Evolutionary conservation across 805 yeast species (phyloP), one percentile per base, ranked within the genome.

Genomic region (Kazachstania kunashirensis): DNA sequence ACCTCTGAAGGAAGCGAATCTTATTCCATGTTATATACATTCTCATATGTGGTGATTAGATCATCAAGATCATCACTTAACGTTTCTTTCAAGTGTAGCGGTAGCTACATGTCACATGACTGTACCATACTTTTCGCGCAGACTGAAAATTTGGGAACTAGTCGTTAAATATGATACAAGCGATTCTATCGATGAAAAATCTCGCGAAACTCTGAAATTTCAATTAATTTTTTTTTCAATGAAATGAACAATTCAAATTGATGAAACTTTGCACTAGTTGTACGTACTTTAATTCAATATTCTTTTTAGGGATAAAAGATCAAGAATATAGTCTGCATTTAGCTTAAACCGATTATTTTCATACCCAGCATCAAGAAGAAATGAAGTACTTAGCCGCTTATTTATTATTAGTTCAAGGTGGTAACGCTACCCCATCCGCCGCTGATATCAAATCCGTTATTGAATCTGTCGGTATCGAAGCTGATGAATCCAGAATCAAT

Each of bases 371-470:
- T 21, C 37, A 55, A 70, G 75, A 23, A 6, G 25, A 30, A 36
- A 36, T 83, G 92, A 83, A 81, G 73, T 83, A 83, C 79, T 74
- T 83, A 73, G 94, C 94, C 71, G 89, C 94, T 71, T 83, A 83
- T 75, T 79, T 83, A 70, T 77, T 83, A 71, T 79, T 83, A 67
- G 80, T 70, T 62, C 83, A 82, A 70, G 85, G 88, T 69, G 92
- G 89, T 70, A 80, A 78, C 73, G 66, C 82, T 61, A 49, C 83
- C 57, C 92, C 94, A 68, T 67, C 88, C 49, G 83, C 82, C 55
- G 70, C 79, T 51, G 85, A 80, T 68, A 72, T 82, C 69, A 67
- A 80, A 65, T 49, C 77, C 47, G 74, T 81, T 53, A 70, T 83
- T 60, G 76, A 76, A 61, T 62, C 89, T 42, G 84, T 80, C 48